Base-by-base conservation (phyloP, 2,329 filamentous ascomycete species). In the Drechslera avenae region DNA sequence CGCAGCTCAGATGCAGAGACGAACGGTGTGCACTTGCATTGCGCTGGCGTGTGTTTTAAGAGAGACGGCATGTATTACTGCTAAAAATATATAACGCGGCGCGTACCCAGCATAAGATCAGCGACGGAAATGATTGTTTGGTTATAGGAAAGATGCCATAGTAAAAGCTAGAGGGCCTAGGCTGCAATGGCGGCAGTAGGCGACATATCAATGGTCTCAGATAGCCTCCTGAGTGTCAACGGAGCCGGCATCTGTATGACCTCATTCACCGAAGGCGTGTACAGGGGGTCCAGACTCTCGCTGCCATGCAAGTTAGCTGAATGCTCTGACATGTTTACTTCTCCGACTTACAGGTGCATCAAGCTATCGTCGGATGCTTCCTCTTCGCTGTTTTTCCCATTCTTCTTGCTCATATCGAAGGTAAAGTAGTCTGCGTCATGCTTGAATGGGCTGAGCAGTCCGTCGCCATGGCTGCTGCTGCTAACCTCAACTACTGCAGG, bases 401-500 rank as follows among this genome's bases (percentile, higher is more conserved):
- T 23, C 33, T 56, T 37, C 44, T 60, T 61, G 7, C 59, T 57
- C 51, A 65, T 58, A 16, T 62, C 59, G 33, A 68, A 69, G 1
- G 62, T 56, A 47, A 70, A 71, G 42, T 69, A 69, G 21, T 67
- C 67, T 7, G 54, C 56, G 19, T 59, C 66, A 23, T 63, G 49
- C 19, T 75, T 74, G 50, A 78, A 77, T 0, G 75, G 75, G 53
- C 73, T 73, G 17, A 49, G 31, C 31, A 32, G 32, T 17, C 45
- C 50, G 12, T 54, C 39, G 13, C 6, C 32, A 35, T 30, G n/a
- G n/a, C n/a, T 16, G 23, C 33, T 28, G 12, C 46, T 55, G 6
- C 58, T 54, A 12, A 48, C 40, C 9, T 71, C 67, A 7, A 40
- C 40, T 13, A 40, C 40, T 13, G 60, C 45, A n/a, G 75, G 74